Percentiles rank a stretch among this genome's conserved stretches.
These are phyloP conservation scores for Paraglomus brasilianum DNA, from an alignment of 192 early-diverging fungal species.

Conservation along the genomic window DNA sequence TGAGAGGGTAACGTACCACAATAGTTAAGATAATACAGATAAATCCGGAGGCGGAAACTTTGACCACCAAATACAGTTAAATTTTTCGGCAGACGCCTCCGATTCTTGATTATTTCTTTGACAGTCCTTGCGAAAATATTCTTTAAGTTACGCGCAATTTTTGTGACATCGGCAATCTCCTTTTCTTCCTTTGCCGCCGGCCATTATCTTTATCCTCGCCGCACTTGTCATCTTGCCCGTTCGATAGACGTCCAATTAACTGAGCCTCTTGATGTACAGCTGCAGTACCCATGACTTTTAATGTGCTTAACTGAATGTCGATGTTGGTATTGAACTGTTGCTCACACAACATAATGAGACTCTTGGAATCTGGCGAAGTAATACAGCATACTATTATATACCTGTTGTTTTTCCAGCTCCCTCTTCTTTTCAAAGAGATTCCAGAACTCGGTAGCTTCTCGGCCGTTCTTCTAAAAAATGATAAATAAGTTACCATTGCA, in stretches of 20 bases:
- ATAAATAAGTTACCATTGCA: too few species aligned
- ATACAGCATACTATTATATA: too few species aligned
- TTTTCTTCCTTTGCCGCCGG: conserved; percentile 11
- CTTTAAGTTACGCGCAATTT: conserved; percentile 27
- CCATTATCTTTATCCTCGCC: conserved; percentile 23
- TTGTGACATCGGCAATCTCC: conserved; percentile 13
- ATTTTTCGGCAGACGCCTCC: conserved; percentile 13
- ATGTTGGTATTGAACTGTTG: conserved; percentile 13
- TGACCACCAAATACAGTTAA: conserved; percentile 24
- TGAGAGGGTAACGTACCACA: conserved; percentile 13
- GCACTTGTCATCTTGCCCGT: too few species aligned
- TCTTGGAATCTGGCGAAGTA: too few species aligned
- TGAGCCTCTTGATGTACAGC: neutral
- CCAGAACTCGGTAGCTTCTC: too few species aligned
- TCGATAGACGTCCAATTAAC: too few species aligned
- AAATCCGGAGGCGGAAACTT: conserved; percentile 14
- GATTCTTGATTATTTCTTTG: conserved; percentile 26
- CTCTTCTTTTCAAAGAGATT: too few species aligned
- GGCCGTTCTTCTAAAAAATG: too few species aligned
- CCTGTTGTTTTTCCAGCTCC: too few species aligned
- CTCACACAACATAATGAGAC: conserved; percentile 17
- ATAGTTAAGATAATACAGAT: conserved; percentile 34
- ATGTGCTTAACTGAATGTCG: neutral
- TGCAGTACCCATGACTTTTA: conserved; percentile 13
- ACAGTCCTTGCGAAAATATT: conserved; percentile 25